Base-by-base conservation (phyloP, 2,329 filamentous ascomycete species). In the Exophiala aquamarina region DNA sequence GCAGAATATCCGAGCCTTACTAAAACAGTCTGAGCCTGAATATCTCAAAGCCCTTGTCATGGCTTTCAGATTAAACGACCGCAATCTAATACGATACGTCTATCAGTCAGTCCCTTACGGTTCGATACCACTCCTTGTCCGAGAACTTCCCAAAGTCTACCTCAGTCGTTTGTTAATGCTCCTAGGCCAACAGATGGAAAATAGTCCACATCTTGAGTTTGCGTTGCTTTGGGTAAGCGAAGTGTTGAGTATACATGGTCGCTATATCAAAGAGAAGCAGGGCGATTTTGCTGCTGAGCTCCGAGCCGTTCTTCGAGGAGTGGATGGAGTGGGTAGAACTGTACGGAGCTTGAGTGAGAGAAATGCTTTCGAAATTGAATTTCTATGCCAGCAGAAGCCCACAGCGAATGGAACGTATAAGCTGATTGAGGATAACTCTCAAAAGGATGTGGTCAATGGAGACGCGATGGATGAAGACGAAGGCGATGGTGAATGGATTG, bases 41-140 rank as follows among this genome's bases (percentile, higher is more conserved):
- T 95, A 88, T 67, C 79, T 97, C 55, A 95, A 93, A 70, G 92
- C 93, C 1, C 74, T 98, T 4, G 84, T 96, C 55, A 98, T 98
- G 93, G 87, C 91, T 1, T 98, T 98, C 77, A 86, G 94, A 4
- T 83, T 98, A 49, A 96, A 95, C 70, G 89, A 95, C 66, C 78
- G 83, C 3, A 81, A 83, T 17, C 76, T 98, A 37, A 82, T 96
- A 52, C 86, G 87, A 59, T 83, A 83, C 44, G 88, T 96, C 14
- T 97, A 95, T 70, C 86, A 94, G 68, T 79, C 82, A 2, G 85
- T 92, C 18, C 91, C 93, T 1, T 76, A 85, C 33, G 68, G 75
- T 2, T 86, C 92, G 56, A 87, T 97, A 37, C 63, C 79, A 1
- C 80, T 95, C 7, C 83, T 95, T 1, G 87, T 95, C 18, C 83